These are phyloP conservation scores for Coprinopsis marcescibilis DNA, from an alignment of 768 basidiomycete genomes.

Conservation along the genomic window DNA sequence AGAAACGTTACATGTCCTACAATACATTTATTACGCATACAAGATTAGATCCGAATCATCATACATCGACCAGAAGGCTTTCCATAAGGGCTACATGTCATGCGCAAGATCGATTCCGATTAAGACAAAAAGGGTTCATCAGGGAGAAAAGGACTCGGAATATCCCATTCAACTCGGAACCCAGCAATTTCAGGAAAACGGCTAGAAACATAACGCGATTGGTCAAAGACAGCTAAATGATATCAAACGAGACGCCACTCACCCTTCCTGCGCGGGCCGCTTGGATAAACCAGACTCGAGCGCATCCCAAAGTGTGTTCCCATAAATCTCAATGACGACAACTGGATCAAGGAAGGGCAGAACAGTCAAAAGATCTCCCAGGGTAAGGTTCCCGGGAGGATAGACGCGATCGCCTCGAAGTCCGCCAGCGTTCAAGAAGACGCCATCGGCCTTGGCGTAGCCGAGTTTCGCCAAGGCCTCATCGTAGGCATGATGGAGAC, in stretches of 20 bases:
- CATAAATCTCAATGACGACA: background rate
- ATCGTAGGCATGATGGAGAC: conserved; percentile 1
- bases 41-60: too few relatives aligned
- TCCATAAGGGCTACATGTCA: too few relatives aligned
- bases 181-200: conserved; percentile 1
- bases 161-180: conserved; percentile 4
- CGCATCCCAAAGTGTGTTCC: conserved; percentile 42
- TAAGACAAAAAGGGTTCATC: too few relatives aligned
- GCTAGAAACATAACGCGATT: background rate
- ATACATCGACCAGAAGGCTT: too few relatives aligned
- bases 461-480: background rate
- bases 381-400: background rate
- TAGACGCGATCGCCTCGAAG: conserved; percentile 1
- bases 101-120: too few relatives aligned
- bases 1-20: too few relatives aligned
- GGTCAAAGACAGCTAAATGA: background rate
- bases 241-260: conserved; percentile 5
- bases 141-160: too few relatives aligned
- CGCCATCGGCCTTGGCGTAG: background rate
- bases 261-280: conserved; percentile 92
- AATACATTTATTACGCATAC: too few relatives aligned
- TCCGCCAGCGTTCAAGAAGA: background rate
- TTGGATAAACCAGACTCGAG: conserved; percentile 65
- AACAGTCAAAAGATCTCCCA: conserved; percentile 1
- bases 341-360: background rate